Percentiles rank a stretch among this genome's conserved stretches.
Conservation (phyloP, 768 basidiomycete species). For the Galerina marginata region DNA sequence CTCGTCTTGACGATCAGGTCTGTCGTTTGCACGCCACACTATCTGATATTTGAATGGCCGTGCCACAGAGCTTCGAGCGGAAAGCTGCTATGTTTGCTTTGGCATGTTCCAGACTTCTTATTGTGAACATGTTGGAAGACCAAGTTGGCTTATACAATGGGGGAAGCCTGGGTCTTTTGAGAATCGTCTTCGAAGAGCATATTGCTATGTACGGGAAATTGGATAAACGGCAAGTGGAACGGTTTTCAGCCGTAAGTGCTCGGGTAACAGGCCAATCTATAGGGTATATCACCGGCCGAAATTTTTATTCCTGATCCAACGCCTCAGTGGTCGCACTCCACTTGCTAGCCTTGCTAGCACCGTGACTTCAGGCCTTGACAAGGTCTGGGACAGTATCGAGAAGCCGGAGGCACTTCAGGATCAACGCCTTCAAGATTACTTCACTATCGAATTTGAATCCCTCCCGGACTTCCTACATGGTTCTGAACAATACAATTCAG, state of each 20-base stretch:
- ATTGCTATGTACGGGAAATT: constrained; percentile 4
- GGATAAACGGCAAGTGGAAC: neutral
- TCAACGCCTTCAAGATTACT: neutral
- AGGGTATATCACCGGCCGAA: neutral
- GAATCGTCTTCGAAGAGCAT: constrained; percentile 11
- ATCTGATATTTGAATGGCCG: neutral
- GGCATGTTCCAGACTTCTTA: constrained; percentile 11
- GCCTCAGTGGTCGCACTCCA: neutral
- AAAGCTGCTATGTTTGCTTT: constrained; percentile 16
- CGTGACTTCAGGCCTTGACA: neutral
- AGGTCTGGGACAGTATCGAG: neutral
- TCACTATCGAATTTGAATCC: neutral
- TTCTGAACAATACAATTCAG: neutral
- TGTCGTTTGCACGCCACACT: neutral
- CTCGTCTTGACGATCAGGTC: constrained; percentile 4
- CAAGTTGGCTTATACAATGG: constrained; percentile 14
- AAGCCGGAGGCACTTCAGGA: neutral
- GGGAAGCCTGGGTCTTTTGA: constrained; percentile 6
- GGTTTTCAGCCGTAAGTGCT: neutral
- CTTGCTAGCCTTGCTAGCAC: neutral
- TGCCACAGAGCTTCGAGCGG: constrained; percentile 9
- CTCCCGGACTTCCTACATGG: neutral
- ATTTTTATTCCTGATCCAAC: neutral
- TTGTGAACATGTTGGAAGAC: constrained; percentile 14
- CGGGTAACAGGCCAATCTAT: neutral